Base-by-base conservation (phyloP, 306 rosid species). In the Vigna nakashimae region DNA sequence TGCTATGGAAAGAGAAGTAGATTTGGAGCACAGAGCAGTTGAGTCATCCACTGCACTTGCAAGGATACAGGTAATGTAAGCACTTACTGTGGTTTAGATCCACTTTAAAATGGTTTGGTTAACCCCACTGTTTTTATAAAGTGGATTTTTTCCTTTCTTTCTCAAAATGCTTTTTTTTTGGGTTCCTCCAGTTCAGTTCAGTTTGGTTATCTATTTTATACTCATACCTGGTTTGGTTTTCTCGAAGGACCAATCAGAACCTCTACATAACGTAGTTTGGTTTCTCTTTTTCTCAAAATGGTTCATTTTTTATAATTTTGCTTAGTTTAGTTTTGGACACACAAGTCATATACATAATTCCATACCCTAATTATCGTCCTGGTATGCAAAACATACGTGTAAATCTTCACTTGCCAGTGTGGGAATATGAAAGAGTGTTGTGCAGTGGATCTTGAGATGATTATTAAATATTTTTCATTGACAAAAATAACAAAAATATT, bases 1-100 rank as follows among this genome's bases (percentile, higher is more conserved):
- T 79, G 83, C 91, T 34, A 95, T 95, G 99, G 98, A 86, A 87
- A 95, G 99, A 83, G 98, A 95, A 87, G 97, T 95, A 59, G 98
- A 95, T 64, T 79, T 95, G 97, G 99, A 95, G 89, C 99, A 95
- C 40, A 89, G 98, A 87, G 98, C 96, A 70, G 73, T 95, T 66
- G 96, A 92, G 73, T 87, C 98, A 73, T 93, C 99, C 68, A 84
- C 98, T 14, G 99, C 97, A 67, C 98, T 95, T 51, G 99, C 91
- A 13, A 87, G 99, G 83, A 90, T 86, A 83, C 98, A 95, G 99
- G 99, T 95, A 88, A 88, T 58, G 82, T 78, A 79, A 84, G 83
- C 82, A 50, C 79, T 50, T 74, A 12, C 51, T 71, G 34, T 8
- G 4, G 40, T 68, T 68, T 52, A 74, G 75, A 7, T 52, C 45